phyloP scores from a whole-genome alignment of 73 alveolate genomes.

The Tetrahymena thermophila region DNA sequence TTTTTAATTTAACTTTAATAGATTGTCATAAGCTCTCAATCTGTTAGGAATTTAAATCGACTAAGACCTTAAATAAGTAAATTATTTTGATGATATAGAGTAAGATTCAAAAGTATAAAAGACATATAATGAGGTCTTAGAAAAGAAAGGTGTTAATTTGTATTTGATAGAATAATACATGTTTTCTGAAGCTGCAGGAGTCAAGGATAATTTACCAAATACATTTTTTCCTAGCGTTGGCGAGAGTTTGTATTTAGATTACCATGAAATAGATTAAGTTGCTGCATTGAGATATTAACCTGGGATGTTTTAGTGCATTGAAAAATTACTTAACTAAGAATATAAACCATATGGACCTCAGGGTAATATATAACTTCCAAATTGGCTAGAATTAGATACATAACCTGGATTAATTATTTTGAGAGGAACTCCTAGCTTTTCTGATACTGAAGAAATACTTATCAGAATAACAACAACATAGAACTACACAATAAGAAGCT shows the following conservation, averaged over 20 bases:
- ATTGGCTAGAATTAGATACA: background rate
- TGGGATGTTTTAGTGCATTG: background rate
- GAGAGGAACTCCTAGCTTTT: background rate
- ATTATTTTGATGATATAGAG: background rate
- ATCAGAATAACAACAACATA: background rate
- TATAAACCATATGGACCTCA: background rate
- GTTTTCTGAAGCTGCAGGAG: background rate
- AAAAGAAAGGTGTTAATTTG: background rate
- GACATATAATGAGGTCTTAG: background rate
- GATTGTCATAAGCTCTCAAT: background rate
- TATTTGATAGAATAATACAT: background rate
- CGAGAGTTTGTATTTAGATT: background rate
- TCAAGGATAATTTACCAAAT: background rate
- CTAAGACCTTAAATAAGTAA: background rate
- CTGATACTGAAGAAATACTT: background rate
- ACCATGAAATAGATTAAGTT: background rate
- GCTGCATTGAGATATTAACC: background rate
- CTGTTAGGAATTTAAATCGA: background rate
- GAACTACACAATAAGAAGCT: background rate
- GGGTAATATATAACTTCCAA: background rate
- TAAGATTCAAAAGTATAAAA: background rate
- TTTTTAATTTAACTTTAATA: too few relatives aligned
- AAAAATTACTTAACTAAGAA: background rate
- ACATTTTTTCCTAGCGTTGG: background rate
- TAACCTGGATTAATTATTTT: background rate